A percentile compares a stretch with the other conserved stretches of the same genome.
Evolutionary conservation across 192 early-diverging fungal species (phyloP).

Genomic region (Coemansia sp.): DNA sequence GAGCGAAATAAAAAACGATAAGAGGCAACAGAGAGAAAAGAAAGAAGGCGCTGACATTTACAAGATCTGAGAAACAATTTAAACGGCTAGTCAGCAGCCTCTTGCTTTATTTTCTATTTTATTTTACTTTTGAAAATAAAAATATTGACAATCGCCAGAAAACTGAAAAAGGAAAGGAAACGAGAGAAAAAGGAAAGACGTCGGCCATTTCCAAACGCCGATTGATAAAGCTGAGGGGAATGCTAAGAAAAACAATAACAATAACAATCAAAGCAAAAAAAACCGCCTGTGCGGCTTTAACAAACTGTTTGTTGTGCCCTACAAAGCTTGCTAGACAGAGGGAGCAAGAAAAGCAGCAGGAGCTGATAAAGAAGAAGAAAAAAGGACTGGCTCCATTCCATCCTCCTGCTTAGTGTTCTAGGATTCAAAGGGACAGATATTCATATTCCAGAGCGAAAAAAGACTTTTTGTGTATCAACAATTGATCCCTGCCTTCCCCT

Average conservation of each 20-base stretch:
- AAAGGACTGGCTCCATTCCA: too few species aligned
- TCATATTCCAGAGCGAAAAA: not conserved
- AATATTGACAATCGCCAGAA: not conserved
- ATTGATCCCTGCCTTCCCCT: not conserved
- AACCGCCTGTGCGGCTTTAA: not conserved
- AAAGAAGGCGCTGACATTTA: not conserved
- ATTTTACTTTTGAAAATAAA: too few species aligned
- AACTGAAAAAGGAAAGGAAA: not conserved
- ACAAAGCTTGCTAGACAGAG: too few species aligned
- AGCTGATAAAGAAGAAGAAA: too few species aligned
- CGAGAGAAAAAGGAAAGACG: not conserved
- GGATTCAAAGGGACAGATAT: too few species aligned
- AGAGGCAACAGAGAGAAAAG: constrained; percentile 1
- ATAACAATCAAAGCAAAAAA: not conserved
- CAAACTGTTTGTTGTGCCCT: too few species aligned
- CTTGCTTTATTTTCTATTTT: not conserved
- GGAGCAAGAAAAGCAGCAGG: too few species aligned
- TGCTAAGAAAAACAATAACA: too few species aligned
- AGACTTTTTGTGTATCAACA: not conserved
- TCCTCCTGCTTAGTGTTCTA: too few species aligned
- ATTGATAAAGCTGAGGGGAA: not conserved
- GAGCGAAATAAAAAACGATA: not conserved
- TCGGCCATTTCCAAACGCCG: not conserved
- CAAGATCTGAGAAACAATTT: not conserved
- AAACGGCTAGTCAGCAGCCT: not conserved